Base-by-base conservation (phyloP, 331 rosid genomes). In the Pyrus hybrid region DNA sequence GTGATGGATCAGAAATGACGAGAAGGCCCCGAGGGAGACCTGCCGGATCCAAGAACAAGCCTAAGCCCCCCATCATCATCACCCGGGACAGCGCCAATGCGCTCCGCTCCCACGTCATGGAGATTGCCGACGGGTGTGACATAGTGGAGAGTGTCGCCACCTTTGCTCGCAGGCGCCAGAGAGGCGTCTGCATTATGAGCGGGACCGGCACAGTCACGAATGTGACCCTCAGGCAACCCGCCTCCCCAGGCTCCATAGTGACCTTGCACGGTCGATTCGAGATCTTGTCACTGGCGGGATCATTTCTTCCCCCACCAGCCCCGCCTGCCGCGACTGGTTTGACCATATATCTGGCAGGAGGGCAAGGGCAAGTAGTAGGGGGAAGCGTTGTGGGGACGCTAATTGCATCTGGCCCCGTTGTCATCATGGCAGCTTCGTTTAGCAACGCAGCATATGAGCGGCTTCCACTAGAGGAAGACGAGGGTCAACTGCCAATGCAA, bases 381-480 rank as follows among this genome's bases (percentile, higher is more conserved):
- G 99, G 99, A 7, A 92, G 93, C 58, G 97, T 90, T 3, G 97
- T 89, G 0, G 99, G 99, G 18, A 82, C 91, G 1, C 80, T 95
- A 0, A 73, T 82, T 64, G 99, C 99, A 18, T 87, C 97, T 0
- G 99, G 99, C 1, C 97, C 99, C 0, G 99, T 95, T 29, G 97
- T 95, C 4, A 86, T 95, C 32, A 95, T 95, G 93, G 93, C 99
- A 0, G 99, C 97, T 28, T 95, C 97, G 0, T 95, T 95, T 67
- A 90, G 99, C 60, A 95, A 95, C 97, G 99, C 99, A 0, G 99
- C 97, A 0, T 95, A 95, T 18, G 99, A 95, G 79, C 83, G 99
- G 71, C 97, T 95, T 4, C 99, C 99, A 1, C 76, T 95, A 80
- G 99, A 95, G 63, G 99, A 95, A 1, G 97, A 92, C 8, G 99